phyloP scores from a whole-genome alignment of 768 basidiomycete genomes.

The Suillus spraguei region DNA sequence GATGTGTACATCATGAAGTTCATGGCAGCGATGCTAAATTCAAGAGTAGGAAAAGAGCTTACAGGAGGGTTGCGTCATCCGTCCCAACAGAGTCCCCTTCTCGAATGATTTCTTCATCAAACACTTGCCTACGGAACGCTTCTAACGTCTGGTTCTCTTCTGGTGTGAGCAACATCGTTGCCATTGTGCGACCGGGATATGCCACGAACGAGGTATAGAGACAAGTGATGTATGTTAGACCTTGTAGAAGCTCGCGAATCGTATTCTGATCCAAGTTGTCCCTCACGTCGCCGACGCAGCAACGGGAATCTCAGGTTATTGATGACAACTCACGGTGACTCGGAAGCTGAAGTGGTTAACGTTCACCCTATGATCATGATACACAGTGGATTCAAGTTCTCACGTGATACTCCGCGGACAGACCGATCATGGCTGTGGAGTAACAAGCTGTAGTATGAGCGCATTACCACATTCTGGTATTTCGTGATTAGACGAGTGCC shows the following conservation, averaged over 20 bases:
- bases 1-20: slow-evolving; percentile 10
- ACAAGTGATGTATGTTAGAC: not conserved
- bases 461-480: no score
- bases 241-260: not conserved
- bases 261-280: no score
- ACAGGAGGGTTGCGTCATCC: slow-evolving; percentile 62
- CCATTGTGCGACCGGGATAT: not conserved
- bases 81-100: slow-evolving; percentile 67
- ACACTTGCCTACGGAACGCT: slow-evolving; percentile 54
- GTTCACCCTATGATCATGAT: not conserved
- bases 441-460: no score
- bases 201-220: not conserved
- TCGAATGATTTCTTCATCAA: slow-evolving; percentile 53
- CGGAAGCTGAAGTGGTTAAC: not conserved
- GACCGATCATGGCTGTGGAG: no score
- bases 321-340: not conserved
- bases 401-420: no score
- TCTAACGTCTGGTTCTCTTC: slow-evolving; percentile 43
- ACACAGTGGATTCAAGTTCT: no score
- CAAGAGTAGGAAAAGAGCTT: slow-evolving; percentile 24
- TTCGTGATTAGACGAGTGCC: no score
- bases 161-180: slow-evolving; percentile 16
- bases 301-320: not conserved
- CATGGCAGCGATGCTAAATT: not conserved
- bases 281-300: not conserved